These are phyloP conservation scores for Clohesyomyces aquaticus DNA, from an alignment of 495 filamentous ascomycete genomes.

Conservation along the genomic window DNA sequence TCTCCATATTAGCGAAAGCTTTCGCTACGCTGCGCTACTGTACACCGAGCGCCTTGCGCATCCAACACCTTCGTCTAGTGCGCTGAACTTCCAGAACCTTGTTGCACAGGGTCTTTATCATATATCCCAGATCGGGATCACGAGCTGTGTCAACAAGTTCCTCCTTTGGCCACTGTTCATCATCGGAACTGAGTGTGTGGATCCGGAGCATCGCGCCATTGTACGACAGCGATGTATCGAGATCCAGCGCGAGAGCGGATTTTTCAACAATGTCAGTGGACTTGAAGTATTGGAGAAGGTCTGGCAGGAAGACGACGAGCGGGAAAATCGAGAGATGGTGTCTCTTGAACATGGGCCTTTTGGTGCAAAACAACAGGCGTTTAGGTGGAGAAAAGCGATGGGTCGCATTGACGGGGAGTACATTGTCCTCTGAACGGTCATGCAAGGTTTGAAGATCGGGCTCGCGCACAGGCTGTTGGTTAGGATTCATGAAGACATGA, in stretches of 20 bases:
- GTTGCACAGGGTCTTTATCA: slow-evolving; percentile 81
- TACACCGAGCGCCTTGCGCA: slow-evolving; percentile 88
- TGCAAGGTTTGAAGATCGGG: neutral
- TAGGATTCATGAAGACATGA: neutral
- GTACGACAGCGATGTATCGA: slow-evolving; percentile 80
- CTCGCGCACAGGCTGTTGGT: neutral
- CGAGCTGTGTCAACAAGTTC: slow-evolving; percentile 74
- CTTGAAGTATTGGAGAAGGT: slow-evolving; percentile 83
- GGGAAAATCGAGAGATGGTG: slow-evolving; percentile 53
- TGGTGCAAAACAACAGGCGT: slow-evolving; percentile 52
- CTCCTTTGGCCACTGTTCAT: slow-evolving; percentile 95
- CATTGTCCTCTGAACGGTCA: slow-evolving; percentile 69
- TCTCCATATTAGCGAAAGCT: slow-evolving; percentile 78
- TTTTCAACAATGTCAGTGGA: slow-evolving; percentile 87
- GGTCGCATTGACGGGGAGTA: slow-evolving; percentile 80
- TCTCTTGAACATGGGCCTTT: slow-evolving; percentile 22
- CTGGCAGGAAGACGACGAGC: slow-evolving; percentile 63
- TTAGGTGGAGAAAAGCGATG: slow-evolving; percentile 79
- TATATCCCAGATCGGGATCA: slow-evolving; percentile 72
- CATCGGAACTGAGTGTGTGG: slow-evolving; percentile 86
- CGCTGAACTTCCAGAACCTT: slow-evolving; percentile 81
- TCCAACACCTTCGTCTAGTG: slow-evolving; percentile 71
- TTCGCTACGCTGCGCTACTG: slow-evolving; percentile 84
- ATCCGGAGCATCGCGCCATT: slow-evolving; percentile 74
- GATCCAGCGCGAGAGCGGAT: slow-evolving; percentile 84